phyloP scores from a whole-genome alignment of 2,329 filamentous ascomycete genomes.

The Camptophora hylomeconis region DNA sequence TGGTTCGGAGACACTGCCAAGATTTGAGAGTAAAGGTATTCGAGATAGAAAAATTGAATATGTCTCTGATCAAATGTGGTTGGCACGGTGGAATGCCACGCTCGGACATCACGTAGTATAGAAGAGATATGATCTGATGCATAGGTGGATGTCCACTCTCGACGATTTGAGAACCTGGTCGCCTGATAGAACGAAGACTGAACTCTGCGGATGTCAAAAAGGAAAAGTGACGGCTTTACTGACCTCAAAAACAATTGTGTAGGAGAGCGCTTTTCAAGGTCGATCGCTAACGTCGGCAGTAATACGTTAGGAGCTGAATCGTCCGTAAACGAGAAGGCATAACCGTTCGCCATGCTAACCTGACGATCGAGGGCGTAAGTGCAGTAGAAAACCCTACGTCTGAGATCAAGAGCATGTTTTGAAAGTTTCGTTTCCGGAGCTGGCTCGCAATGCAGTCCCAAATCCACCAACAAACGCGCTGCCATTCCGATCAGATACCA shows the following conservation, averaged over 20 bases:
- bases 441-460: constrained; percentile 88
- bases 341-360: constrained; percentile 75
- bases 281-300: constrained; percentile 47
- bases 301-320: constrained; percentile 63
- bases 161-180: constrained; percentile 41
- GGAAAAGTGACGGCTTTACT: constrained; percentile 58
- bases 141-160: constrained; percentile 63
- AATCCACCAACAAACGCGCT: constrained; percentile 71
- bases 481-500: constrained; percentile 92
- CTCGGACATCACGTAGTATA: constrained; percentile 47
- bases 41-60: constrained; percentile 69
- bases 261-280: constrained; percentile 16
- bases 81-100: constrained; percentile 69
- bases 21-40: constrained; percentile 80
- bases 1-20: constrained; percentile 76
- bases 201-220: constrained; percentile 72
- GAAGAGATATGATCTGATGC: constrained; percentile 37
- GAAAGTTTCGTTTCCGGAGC: constrained; percentile 56
- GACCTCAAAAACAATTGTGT: constrained; percentile 37
- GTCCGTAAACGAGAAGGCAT: constrained; percentile 88
- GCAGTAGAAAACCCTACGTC: constrained; percentile 77
- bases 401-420: constrained; percentile 58
- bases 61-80: constrained; percentile 50
- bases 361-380: constrained; percentile 80
- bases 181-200: constrained; percentile 86